Evolutionary conservation across 1,139 yeast genomes (phyloP).

Genomic region (Suhomyces wounanorum): DNA sequence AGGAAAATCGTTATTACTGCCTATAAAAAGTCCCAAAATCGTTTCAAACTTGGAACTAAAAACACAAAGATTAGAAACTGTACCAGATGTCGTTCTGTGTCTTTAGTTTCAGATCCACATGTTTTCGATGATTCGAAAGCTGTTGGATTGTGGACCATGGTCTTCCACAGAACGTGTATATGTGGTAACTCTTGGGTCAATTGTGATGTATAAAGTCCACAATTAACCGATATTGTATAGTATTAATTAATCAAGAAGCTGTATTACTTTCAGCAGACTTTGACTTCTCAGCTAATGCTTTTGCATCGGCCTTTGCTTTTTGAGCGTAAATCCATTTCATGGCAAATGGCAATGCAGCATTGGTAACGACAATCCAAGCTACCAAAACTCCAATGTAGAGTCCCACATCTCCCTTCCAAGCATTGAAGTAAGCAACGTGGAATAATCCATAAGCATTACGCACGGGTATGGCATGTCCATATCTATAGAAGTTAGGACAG

Average conservation of each 20-base stretch:
- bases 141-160: conserved; percentile 66
- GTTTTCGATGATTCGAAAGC: conserved; percentile 40
- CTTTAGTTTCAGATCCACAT: conserved; percentile 51
- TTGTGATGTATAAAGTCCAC: conserved; percentile 3
- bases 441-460: conserved; percentile 47
- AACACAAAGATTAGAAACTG: conserved; percentile 47
- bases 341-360: conserved; percentile 41
- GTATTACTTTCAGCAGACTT: neutral
- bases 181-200: conserved; percentile 81
- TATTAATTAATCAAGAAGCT: neutral
- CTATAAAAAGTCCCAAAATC: neutral
- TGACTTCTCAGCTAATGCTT: conserved; percentile 11
- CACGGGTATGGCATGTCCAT: conserved; percentile 57
- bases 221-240: neutral
- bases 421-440: conserved; percentile 47
- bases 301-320: conserved; percentile 19
- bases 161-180: conserved; percentile 73
- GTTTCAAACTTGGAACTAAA: neutral
- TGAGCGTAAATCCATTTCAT: conserved; percentile 27
- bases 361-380: conserved; percentile 50
- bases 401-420: conserved; percentile 49
- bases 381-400: conserved; percentile 47
- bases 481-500: conserved; percentile 48
- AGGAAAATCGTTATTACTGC: conserved; percentile 38
- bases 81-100: conserved; percentile 66